Conservation (phyloP, 2,329 filamentous ascomycete species). For the Pyrenophora graminea region DNA sequence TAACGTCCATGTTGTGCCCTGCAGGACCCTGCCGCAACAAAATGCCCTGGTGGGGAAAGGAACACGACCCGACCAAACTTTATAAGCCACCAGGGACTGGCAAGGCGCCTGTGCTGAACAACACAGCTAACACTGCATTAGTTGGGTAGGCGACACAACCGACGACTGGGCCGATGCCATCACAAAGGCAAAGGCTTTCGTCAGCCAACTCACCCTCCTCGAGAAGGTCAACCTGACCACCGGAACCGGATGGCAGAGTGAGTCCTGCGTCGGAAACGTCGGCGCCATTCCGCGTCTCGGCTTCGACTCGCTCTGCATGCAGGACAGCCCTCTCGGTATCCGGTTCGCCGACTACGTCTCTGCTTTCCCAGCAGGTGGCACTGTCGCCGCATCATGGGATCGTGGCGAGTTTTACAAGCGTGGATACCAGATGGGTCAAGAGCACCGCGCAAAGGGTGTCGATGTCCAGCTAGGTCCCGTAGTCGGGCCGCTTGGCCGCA, state of each 20-base stretch:
- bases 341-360: conserved; percentile 79
- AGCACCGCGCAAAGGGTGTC: conserved; percentile 75
- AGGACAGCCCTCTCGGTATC: conserved; percentile 82
- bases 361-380: conserved; percentile 78
- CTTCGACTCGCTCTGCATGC: conserved; percentile 76
- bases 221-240: conserved; percentile 97
- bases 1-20: no score
- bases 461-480: conserved; percentile 78
- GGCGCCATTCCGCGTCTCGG: conserved; percentile 72
- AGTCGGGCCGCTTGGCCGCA: conserved; percentile 71
- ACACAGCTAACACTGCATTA: conserved; percentile 1
- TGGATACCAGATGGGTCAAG: conserved; percentile 73
- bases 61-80: neutral
- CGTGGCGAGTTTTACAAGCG: conserved; percentile 69
- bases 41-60: neutral
- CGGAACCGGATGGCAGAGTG: conserved; percentile 71
- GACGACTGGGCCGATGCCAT: conserved; percentile 78
- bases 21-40: neutral
- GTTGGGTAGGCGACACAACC: conserved; percentile 73
- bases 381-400: conserved; percentile 83
- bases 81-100: neutral
- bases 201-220: conserved; percentile 77
- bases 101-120: neutral
- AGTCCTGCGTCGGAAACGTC: conserved; percentile 67
- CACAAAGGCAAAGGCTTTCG: conserved; percentile 73